phyloP scores from a whole-genome alignment of 352 stramenopile genomes.

The Globisporangium perplexum region DNA sequence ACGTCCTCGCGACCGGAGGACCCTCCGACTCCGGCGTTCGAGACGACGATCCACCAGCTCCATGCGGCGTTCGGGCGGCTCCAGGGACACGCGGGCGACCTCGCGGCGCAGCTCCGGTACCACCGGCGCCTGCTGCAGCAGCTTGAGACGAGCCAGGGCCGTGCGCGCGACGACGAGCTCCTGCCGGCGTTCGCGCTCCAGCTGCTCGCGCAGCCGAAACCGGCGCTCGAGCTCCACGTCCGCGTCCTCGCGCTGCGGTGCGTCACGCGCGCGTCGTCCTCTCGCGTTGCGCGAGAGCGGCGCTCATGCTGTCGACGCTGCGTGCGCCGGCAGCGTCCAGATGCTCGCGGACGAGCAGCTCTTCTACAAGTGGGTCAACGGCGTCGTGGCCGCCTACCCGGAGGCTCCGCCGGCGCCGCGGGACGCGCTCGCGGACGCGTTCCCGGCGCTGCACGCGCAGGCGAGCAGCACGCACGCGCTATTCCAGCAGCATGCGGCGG shows the following conservation, averaged over 20 bases:
- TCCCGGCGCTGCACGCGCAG: slow-evolving; percentile 17
- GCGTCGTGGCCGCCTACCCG: slow-evolving; percentile 24
- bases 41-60: slow-evolving; percentile 30
- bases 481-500: slow-evolving; percentile 19
- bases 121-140: slow-evolving; percentile 34
- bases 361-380: slow-evolving; percentile 74
- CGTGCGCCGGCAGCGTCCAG: slow-evolving; percentile 34
- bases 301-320: too few relatives aligned
- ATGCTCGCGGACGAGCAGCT: slow-evolving; percentile 53
- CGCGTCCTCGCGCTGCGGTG: slow-evolving; percentile 35
- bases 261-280: too few relatives aligned
- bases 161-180: slow-evolving; percentile 16
- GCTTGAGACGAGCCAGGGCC: slow-evolving; percentile 25
- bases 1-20: background rate
- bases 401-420: too few relatives aligned
- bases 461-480: slow-evolving; percentile 21
- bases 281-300: slow-evolving; percentile 36
- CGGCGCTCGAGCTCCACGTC: slow-evolving; percentile 32
- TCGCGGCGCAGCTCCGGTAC: slow-evolving; percentile 27
- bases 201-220: slow-evolving; percentile 25
- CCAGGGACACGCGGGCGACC: slow-evolving; percentile 27
- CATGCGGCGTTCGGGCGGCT: slow-evolving; percentile 40
- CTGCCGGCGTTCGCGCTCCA: slow-evolving; percentile 38
- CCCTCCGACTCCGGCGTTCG: slow-evolving; percentile 4
- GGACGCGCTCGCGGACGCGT: background rate